Evolutionary conservation across 345 rosid species (phyloP), one percentile per base, ranked within the genome.

Genomic region (Populus nigra): DNA sequence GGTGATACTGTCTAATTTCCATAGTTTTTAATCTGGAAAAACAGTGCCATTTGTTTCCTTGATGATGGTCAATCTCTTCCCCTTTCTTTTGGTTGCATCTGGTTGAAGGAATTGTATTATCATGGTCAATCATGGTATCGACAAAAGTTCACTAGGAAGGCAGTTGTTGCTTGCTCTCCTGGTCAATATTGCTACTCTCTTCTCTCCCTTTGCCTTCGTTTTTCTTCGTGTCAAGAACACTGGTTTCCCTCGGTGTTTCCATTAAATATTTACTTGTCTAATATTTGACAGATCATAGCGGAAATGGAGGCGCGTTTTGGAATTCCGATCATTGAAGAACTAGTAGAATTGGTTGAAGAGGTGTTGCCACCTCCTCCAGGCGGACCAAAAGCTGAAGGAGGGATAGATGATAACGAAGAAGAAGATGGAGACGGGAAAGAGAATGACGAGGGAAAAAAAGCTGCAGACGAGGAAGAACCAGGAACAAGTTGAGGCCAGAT

Each of bases 321-420:
- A 36, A 71, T 49, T 9, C 35, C 36, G 31, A 5, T 12, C 33
- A 8, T 66, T 43, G 45, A 66, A 23, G 78, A 75, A 50, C 47
- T 67, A 33, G 31, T 47, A n/a, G 72, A 66, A 33, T 17, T 75
- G 72, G 78, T 75, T 49, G 20, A 20, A 1, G 5, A 67, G 35
- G 50, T 75, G 38, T 15, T 75, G 25, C 78, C 78, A n/a, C 78
- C 49, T 2, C 68, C 76, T 33, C 72, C 71, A 41, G 71, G 16
- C 11, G 31, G 31, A 45, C 61, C 49, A 2, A 38, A 25, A n/a
- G 20, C 59, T 0, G 78, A 66, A 23, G 35, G 13, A 29, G 70
- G 43, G 63, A 8, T 16, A 5, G 20, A n/a, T 35, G 49, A 35
- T 7, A 39, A 73, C 22, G 38, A 57, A 12, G 47, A 65, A 65